Base-by-base conservation (phyloP, 2,329 filamentous ascomycete species). In the Talaromyces amestolkiae region DNA sequence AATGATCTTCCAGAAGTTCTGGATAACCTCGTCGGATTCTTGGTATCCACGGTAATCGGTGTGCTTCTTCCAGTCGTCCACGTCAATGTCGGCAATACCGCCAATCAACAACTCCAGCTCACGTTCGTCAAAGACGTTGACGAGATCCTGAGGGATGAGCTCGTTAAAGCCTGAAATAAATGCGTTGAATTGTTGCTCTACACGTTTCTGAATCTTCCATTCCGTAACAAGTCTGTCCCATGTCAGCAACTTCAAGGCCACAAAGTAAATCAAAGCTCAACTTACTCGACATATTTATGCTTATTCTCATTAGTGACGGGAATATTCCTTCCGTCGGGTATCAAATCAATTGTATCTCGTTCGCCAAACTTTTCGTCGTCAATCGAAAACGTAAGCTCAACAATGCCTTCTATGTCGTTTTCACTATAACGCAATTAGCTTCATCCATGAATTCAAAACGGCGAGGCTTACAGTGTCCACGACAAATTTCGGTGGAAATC, bases 21-120 rank as follows among this genome's bases (percentile, higher is more conserved):
- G 91, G 70, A 99, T 95, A 31, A 99, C 95, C 75, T 97, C 92
- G 73, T 99, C 95, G 65, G 89, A 93, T 81, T 99, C 95, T 10
- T 96, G 97, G 85, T 99, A 99, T 63, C 95, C 95, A 72, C 95
- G 91, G 80, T 99, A 99, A 76, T 99, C 95, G 56, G 95, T 99
- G 81, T 99, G 95, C 84, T 99, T 99, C 90, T 99, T 98, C 95
- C 95, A 99, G 80, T 99, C 95, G 67, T 99, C 95, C 17, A 99
- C 94, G 74, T 99, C 95, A 71, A 99, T 99, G 80, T 99, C 95
- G n/a, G 95, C 95, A 72, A 99, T 99, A 85, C 95, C 95, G 70
- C 95, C 95, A 75, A 99, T 98, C 71, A 99, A 85, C 71, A 99
- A 82, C 80, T 99, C 95, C 58, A 99, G 84, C 80, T 99, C 95